Base-by-base conservation (phyloP, 2,329 filamentous ascomycete genomes). In the Xylariaceae sp. region DNA sequence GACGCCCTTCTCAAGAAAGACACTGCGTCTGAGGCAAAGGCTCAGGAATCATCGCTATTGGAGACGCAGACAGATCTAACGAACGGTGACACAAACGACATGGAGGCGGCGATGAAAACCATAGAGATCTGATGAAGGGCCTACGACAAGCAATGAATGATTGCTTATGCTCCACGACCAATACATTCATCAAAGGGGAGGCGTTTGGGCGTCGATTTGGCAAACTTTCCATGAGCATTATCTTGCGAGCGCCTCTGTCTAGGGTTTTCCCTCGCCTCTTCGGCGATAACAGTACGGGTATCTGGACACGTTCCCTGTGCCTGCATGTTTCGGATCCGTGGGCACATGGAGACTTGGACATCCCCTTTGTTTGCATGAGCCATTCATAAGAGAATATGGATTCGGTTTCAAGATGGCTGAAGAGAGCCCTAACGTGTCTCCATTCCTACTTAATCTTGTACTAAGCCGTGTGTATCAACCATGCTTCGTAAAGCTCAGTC, bases 81-180 rank as follows among this genome's bases (percentile, higher is more conserved):
- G 37, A 76, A 76, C 57, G 75, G 74, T 55, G 79, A 79, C 54
- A 65, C 70, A 6, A 71, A 72, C 52, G 70, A 73, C 40, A 62
- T 70, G 8, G 79, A 80, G 52, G 79, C 76, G 56, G 71, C 73
- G 34, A 81, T 84, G 80, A 84, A 81, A 73, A 80, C 79, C 57
- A 84, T 84, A 69, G 80, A 83, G 69, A 84, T 84, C 63, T 84
- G 71, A 71, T 51, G 59, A 62, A 57, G 53, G 53, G 59, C 62
- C 49, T 47, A 64, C 61, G 62, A 67, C 55, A 55, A 58, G 61
- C 57, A 56, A 66, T 50, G 62, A 56, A 66, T 50, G 62, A 67
- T 54, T 61, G 49, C 57, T 52, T 57, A 63, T 63, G 58, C 62
- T 63, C 60, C 56, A 64, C 56, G 62, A 65, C 55, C 56, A 63